Evolutionary conservation across 1,284 basidiomycete genomes (phyloP).

Genomic region (Heterobasidion occidentale): DNA sequence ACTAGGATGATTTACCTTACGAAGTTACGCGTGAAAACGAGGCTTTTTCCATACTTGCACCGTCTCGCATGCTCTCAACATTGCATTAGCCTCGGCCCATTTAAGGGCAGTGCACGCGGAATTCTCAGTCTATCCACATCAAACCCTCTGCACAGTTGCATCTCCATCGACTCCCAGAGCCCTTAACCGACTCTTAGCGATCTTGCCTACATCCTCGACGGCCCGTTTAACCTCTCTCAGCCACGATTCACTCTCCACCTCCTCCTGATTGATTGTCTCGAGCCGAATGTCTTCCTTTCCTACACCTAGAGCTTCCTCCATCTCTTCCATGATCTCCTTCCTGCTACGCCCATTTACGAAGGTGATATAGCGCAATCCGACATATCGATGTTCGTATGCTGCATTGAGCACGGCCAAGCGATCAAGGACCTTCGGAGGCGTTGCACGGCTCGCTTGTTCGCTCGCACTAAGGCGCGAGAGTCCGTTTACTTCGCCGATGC

Average conservation of each 20-base stretch:
- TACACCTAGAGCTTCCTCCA: conserved; percentile 61
- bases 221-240: conserved; percentile 60
- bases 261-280: conserved; percentile 26
- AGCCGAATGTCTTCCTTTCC: conserved; percentile 23
- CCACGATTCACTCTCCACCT: conserved; percentile 41
- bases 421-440: conserved; percentile 58
- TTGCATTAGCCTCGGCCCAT: too few relatives aligned
- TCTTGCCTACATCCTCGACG: conserved; percentile 64
- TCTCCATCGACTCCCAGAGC: conserved; percentile 27
- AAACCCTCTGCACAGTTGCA: neutral
- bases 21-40: too few relatives aligned
- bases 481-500: conserved; percentile 76
- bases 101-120: too few relatives aligned
- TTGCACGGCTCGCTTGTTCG: conserved; percentile 62
- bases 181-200: conserved; percentile 61
- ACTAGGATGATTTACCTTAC: too few relatives aligned
- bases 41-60: too few relatives aligned
- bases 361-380: conserved; percentile 79
- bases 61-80: too few relatives aligned
- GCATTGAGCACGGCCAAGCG: conserved; percentile 64
- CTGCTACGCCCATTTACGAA: conserved; percentile 84
- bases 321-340: conserved; percentile 65
- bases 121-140: too few relatives aligned
- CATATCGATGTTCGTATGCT: conserved; percentile 69
- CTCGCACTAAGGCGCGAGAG: conserved; percentile 68